Evolutionary conservation across 495 filamentous ascomycete genomes (phyloP).

Genomic region (Neurospora intermedia): DNA sequence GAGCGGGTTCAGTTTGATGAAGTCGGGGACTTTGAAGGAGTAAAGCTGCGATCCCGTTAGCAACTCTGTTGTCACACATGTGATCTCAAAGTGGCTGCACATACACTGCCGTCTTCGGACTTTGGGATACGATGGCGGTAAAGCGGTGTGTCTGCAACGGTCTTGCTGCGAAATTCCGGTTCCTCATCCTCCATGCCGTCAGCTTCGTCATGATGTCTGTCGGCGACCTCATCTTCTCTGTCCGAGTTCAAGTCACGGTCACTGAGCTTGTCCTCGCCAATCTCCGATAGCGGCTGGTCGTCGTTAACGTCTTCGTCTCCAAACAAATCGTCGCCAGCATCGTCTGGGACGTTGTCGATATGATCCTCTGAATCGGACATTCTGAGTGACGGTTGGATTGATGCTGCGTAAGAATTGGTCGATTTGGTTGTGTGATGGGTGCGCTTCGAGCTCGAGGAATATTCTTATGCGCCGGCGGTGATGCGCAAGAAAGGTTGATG

Average conservation of each 20-base stretch:
- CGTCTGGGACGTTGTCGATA: conserved; percentile 36
- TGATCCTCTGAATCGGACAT: conserved; percentile 45
- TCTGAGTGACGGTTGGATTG: not conserved
- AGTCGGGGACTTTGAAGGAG: conserved; percentile 67
- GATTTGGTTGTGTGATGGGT: not conserved
- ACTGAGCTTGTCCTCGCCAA: conserved; percentile 30
- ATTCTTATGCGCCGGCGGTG: not conserved
- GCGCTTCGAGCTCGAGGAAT: not conserved
- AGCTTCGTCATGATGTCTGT: conserved; percentile 23
- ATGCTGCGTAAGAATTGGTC: not conserved
- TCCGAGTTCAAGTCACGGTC: conserved; percentile 75
- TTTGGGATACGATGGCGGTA: conserved; percentile 60
- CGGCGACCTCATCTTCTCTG: conserved; percentile 45
- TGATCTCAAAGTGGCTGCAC: not conserved
- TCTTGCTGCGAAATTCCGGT: conserved; percentile 38
- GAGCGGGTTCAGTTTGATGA: conserved; percentile 64
- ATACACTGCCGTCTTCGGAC: conserved; percentile 56
- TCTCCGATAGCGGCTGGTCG: conserved; percentile 19
- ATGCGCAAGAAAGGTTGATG: not conserved
- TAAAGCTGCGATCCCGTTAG: conserved; percentile 45
- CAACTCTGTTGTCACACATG: not conserved
- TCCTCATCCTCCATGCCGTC: conserved; percentile 33
- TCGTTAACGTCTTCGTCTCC: conserved; percentile 41
- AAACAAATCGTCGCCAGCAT: conserved; percentile 55
- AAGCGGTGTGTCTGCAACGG: conserved; percentile 45